Evolutionary conservation across 768 basidiomycete species (phyloP), one percentile per base, ranked within the genome.

Genomic region (Butyriboletus loyo): DNA sequence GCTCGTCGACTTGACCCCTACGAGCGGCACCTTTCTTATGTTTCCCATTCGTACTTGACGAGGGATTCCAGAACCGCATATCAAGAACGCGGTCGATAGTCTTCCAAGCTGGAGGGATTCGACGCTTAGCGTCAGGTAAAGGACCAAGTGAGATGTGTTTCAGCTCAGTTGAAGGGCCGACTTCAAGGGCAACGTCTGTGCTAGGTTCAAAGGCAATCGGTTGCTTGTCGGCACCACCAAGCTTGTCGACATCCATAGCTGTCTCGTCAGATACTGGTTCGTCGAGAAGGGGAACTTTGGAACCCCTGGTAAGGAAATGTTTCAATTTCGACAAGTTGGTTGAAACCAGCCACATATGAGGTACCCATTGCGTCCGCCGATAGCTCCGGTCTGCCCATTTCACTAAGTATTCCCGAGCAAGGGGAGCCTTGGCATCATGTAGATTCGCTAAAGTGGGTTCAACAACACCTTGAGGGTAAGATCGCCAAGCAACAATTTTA

Each of bases 81-180:
- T 97, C 92, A 31, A 99, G 76, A 25, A 98, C 77, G n/a, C 95
- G 85, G 62, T 96, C 94, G n/a, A 92, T 76, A 0, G 87, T 92
- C 69, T 85, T 87, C 96, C 96, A 98, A 7, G 81, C 75, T 1
- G 71, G 72, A 7, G 93, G 92, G 21, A 98, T 87, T 52, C 81
- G 77, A 15, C 70, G 72, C 58, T 89, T 84, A 3, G 93, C 95
- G 49, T 93, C 85, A 0, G 80, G 77, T 25, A 83, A 66, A 30
- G 91, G 68, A 32, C 68, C 58, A 1, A 73, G 66, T 3, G 61
- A 56, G 30, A 55, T 31, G 4, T 42, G 60, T 39, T 69, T 67
- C 21, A 69, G 63, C 53, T 75, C 73, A 9, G 39, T 22, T 28
- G 25, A 30, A 21, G 57, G 46, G 30, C 70, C 71, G 0, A 73